Percentiles rank a stretch among this genome's conserved stretches.
Evolutionary conservation across 306 rosid genomes (phyloP).

Genomic region (Pueraria montana): DNA sequence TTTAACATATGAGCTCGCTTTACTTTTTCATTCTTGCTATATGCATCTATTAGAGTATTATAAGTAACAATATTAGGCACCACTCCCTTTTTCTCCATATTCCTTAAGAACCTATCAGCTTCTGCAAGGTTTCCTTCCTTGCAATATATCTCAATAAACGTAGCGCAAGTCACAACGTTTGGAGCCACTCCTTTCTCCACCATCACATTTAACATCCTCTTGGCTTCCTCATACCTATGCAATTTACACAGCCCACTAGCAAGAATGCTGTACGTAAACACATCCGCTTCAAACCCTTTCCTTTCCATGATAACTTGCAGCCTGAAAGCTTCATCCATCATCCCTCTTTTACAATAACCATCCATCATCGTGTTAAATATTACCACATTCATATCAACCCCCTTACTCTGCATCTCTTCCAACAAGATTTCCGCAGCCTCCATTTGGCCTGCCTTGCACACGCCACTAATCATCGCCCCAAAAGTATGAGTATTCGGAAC

Average conservation of each 20-base stretch:
- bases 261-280: constrained; percentile 65
- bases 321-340: constrained; percentile 75
- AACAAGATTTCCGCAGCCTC: constrained; percentile 74
- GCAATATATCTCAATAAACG: constrained; percentile 77
- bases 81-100: constrained; percentile 69
- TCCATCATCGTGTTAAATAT: constrained; percentile 74
- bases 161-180: constrained; percentile 67
- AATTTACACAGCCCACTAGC: constrained; percentile 72
- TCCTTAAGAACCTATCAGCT: constrained; percentile 66
- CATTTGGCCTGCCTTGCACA: constrained; percentile 80
- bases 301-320: constrained; percentile 64
- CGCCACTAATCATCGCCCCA: constrained; percentile 72
- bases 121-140: constrained; percentile 85
- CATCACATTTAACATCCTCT: constrained; percentile 67
- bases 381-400: constrained; percentile 62
- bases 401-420: constrained; percentile 74
- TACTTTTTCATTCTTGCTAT: constrained; percentile 72
- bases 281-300: constrained; percentile 71
- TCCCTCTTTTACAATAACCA: constrained; percentile 78
- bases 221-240: constrained; percentile 73
- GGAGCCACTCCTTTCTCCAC: constrained; percentile 71
- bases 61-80: constrained; percentile 69
- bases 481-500: constrained; percentile 70
- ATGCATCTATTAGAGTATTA: constrained; percentile 77
- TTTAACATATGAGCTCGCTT: constrained; percentile 57